Percentiles rank a stretch among this genome's conserved stretches.
These are phyloP conservation scores for Peronospora farinosa DNA, from an alignment of 352 stramenopile species.

Conservation along the genomic window DNA sequence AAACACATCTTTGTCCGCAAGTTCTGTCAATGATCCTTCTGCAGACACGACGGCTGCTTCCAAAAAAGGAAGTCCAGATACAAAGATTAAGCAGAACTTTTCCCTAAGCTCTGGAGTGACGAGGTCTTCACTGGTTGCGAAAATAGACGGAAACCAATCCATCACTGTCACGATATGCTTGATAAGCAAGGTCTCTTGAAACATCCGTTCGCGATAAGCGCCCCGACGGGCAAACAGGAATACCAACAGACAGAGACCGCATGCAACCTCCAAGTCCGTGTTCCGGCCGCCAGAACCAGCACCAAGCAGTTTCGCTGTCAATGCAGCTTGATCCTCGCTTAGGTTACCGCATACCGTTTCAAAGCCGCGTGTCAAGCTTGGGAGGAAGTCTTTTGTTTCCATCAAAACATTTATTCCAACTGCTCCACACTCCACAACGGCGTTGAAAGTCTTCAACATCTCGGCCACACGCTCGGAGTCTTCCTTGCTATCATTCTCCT, in stretches of 20 bases:
- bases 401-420: conserved; percentile 46
- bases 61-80: conserved; percentile 42
- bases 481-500: conserved; percentile 10
- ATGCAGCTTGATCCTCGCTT: conserved; percentile 14
- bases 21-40: conserved; percentile 15
- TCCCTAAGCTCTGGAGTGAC: conserved; percentile 21
- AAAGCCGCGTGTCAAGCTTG: conserved; percentile 37
- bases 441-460: conserved; percentile 58
- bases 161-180: conserved; percentile 29
- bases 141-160: conserved; percentile 45
- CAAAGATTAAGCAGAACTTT: conserved; percentile 37
- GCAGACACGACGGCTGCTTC: conserved; percentile 37
- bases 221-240: conserved; percentile 37
- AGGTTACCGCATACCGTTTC: conserved; percentile 18
- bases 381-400: conserved; percentile 38
- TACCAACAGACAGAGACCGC: conserved; percentile 46
- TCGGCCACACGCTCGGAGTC: conserved; percentile 32
- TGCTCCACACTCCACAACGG: conserved; percentile 42
- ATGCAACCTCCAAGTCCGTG: conserved; percentile 43
- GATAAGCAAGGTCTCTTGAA: conserved; percentile 30
- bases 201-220: conserved; percentile 39
- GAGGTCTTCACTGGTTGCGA: conserved; percentile 17
- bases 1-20: conserved; percentile 16
- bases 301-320: conserved; percentile 18
- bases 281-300: conserved; percentile 16